Percentiles rank a stretch among this genome's conserved stretches.
Evolutionary conservation across 2,329 filamentous ascomycete genomes (phyloP).

Genomic region (Microcera coccophila): DNA sequence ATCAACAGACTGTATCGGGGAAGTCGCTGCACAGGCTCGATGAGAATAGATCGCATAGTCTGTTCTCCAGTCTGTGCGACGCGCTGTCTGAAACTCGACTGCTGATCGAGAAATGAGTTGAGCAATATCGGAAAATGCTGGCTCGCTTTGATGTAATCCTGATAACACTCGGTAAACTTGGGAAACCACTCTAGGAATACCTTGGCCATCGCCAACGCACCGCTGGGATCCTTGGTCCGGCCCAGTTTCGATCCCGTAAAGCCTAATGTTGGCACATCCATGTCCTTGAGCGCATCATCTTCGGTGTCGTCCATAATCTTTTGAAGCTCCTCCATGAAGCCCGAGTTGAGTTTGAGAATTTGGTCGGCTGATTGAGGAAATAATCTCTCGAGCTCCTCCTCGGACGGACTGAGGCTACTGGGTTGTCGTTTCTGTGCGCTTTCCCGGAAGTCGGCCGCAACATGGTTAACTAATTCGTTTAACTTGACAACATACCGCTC

Average conservation of each 20-base stretch:
- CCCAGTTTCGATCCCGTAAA: slow-evolving; percentile 42
- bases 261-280: slow-evolving; percentile 54
- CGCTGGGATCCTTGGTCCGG: slow-evolving; percentile 66
- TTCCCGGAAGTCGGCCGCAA: slow-evolving; percentile 75
- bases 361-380: slow-evolving; percentile 78
- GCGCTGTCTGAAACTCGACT: slow-evolving; percentile 76
- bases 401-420: slow-evolving; percentile 66
- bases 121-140: slow-evolving; percentile 80
- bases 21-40: slow-evolving; percentile 91
- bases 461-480: slow-evolving; percentile 73
- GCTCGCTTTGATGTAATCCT: slow-evolving; percentile 88
- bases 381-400: slow-evolving; percentile 67
- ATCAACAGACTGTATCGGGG: slow-evolving; percentile 95
- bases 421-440: slow-evolving; percentile 57
- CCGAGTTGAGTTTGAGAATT: slow-evolving; percentile 77
- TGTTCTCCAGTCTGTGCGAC: slow-evolving; percentile 86
- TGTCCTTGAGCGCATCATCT: slow-evolving; percentile 71
- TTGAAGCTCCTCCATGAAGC: slow-evolving; percentile 73
- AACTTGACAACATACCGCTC: slow-evolving; percentile 90
- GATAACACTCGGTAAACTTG: slow-evolving; percentile 84
- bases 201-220: slow-evolving; percentile 72
- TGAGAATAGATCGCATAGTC: slow-evolving; percentile 81
- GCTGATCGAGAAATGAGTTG: slow-evolving; percentile 71
- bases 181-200: slow-evolving; percentile 89
- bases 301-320: slow-evolving; percentile 79